Evolutionary conservation across 495 filamentous ascomycete genomes (phyloP).

Genomic region (Massariosphaeria phaeospora): DNA sequence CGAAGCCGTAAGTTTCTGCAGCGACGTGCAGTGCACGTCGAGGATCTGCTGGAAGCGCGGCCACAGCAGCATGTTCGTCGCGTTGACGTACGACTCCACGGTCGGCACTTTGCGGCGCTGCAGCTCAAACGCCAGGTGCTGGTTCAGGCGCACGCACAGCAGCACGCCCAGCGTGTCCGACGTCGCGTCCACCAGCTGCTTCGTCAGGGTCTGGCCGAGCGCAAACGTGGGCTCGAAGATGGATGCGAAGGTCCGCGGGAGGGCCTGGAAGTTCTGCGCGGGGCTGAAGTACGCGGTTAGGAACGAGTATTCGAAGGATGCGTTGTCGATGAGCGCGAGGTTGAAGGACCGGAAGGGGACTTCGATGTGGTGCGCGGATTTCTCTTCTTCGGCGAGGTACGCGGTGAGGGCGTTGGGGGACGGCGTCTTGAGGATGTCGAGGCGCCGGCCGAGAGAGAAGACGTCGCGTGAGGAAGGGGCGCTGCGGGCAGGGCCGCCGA

Average conservation of each 20-base stretch:
- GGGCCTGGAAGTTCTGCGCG: constrained; percentile 50
- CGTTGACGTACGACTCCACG: constrained; percentile 87
- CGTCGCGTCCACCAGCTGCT: constrained; percentile 66
- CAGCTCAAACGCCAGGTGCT: constrained; percentile 86
- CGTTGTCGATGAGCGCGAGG: constrained; percentile 86
- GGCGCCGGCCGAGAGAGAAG: constrained; percentile 78
- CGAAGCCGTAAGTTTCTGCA: constrained; percentile 56
- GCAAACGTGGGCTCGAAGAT: constrained; percentile 83
- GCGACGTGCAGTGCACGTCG: constrained; percentile 84
- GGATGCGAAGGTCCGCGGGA: constrained; percentile 64
- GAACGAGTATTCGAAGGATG: constrained; percentile 91
- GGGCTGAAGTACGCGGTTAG: constrained; percentile 81
- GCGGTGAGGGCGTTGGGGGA: constrained; percentile 71
- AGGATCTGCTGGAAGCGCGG: constrained; percentile 90
- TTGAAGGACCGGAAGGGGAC: constrained; percentile 90
- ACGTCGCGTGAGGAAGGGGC: constrained; percentile 72
- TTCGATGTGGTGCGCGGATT: constrained; percentile 79
- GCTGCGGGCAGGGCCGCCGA: constrained; percentile 34
- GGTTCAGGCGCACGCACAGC: constrained; percentile 87
- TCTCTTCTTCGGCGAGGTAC: constrained; percentile 83
- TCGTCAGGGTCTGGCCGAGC: constrained; percentile 71
- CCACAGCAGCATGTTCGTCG: constrained; percentile 92
- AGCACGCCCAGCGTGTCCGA: constrained; percentile 81
- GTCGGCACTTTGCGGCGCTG: constrained; percentile 86
- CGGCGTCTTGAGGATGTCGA: constrained; percentile 67